Evolutionary conservation across 371 early-diverging fungal genomes (phyloP).

Genomic region (Nematocida sp.): DNA sequence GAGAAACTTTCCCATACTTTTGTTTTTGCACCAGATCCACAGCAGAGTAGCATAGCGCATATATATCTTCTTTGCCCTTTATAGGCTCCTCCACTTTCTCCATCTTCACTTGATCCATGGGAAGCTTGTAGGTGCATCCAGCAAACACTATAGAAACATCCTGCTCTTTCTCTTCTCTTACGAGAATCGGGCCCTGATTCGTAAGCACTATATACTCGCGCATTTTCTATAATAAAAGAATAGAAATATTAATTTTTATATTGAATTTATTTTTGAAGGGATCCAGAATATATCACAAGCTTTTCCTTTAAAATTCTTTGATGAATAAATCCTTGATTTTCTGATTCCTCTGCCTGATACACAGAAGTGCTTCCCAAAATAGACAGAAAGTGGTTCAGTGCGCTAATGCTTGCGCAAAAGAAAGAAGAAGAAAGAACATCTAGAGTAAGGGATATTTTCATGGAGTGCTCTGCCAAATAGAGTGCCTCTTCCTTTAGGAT

Average conservation of each 20-base stretch:
- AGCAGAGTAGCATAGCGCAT: neutral
- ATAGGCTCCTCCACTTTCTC: neutral
- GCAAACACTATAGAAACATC: slow-evolving; percentile 7
- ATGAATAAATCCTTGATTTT: no score
- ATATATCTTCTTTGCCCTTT: neutral
- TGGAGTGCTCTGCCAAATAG: no score
- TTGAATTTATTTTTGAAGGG: no score
- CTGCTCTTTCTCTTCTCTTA: neutral
- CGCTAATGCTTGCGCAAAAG: no score
- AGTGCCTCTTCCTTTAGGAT: neutral
- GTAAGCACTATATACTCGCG: slow-evolving; percentile 32
- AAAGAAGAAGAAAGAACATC: no score
- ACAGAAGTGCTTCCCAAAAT: no score
- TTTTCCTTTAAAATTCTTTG: no score
- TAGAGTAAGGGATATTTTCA: no score
- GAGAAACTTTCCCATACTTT: neutral
- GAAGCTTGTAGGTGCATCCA: slow-evolving; percentile 10
- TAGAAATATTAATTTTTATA: neutral
- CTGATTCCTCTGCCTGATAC: no score
- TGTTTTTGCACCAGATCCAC: slow-evolving; percentile 16
- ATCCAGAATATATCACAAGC: no score
- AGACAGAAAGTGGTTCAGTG: no score
- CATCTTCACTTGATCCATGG: slow-evolving; percentile 7
- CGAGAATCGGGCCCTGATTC: slow-evolving; percentile 18
- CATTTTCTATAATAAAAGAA: slow-evolving; percentile 29